Evolutionary conservation across 495 filamentous ascomycete species (phyloP).

Genomic region (Penicillium coffeae): DNA sequence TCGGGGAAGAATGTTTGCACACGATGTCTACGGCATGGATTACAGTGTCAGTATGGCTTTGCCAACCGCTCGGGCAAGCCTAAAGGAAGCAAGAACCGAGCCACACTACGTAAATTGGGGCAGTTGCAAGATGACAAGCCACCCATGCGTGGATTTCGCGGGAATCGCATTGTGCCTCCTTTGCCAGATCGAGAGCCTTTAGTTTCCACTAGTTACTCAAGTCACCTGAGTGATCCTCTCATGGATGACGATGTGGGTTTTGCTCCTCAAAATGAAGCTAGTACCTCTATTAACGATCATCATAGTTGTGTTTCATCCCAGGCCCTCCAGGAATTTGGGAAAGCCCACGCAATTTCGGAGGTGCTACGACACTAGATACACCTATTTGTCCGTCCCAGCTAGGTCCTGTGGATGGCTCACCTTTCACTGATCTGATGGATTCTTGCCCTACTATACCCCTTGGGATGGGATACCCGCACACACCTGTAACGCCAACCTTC

Average conservation of each 20-base stretch:
- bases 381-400: slow-evolving; percentile 21
- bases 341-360: slow-evolving; percentile 19
- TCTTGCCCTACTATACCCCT: slow-evolving; percentile 16
- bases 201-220: slow-evolving; percentile 4
- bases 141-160: slow-evolving; percentile 18
- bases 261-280: neutral
- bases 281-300: neutral
- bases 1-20: slow-evolving; percentile 40
- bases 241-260: slow-evolving; percentile 22
- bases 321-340: slow-evolving; percentile 21
- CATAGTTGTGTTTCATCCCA: slow-evolving; percentile 20
- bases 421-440: slow-evolving; percentile 20
- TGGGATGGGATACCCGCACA: slow-evolving; percentile 21
- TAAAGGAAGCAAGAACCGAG: slow-evolving; percentile 46
- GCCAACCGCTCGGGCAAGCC: slow-evolving; percentile 47
- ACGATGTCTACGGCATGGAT: slow-evolving; percentile 42
- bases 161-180: slow-evolving; percentile 14
- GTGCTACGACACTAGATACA: slow-evolving; percentile 10
- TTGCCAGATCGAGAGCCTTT: slow-evolving; percentile 14
- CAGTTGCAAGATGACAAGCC: slow-evolving; percentile 36
- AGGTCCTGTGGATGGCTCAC: slow-evolving; percentile 13
- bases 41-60: slow-evolving; percentile 42
- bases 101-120: slow-evolving; percentile 41
- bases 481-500: slow-evolving; percentile 38
- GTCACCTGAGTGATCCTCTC: slow-evolving; percentile 12